Evolutionary conservation across 148 eudicot genomes (phyloP).

Genomic region (Vaccinium macrocarpon): DNA sequence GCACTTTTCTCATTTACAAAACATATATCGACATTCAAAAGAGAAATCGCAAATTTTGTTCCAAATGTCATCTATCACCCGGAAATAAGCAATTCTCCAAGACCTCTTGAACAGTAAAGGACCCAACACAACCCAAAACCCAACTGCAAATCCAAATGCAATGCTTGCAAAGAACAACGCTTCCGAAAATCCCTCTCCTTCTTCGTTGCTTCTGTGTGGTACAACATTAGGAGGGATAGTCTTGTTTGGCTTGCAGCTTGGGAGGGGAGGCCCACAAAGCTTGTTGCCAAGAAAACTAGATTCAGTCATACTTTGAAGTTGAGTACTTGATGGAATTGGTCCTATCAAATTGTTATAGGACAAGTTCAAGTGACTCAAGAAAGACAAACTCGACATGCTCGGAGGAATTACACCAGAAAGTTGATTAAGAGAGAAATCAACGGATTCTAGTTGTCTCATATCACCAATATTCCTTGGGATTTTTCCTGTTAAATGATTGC

Average conservation of each 20-base stretch:
- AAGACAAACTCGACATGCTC: neutral
- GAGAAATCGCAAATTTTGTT: neutral
- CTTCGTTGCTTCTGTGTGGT: neutral
- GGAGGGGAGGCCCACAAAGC: constrained; percentile 24
- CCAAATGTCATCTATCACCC: neutral
- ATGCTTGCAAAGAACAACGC: neutral
- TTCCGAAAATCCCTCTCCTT: neutral
- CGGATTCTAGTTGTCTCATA: neutral
- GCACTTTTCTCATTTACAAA: neutral
- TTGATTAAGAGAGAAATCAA: neutral
- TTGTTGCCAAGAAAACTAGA: constrained; percentile 15
- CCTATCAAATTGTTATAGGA: neutral
- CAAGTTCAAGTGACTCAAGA: neutral
- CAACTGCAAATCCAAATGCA: constrained; percentile 5
- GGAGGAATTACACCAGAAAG: constrained; percentile 3
- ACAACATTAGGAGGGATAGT: neutral
- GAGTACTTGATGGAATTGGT: neutral
- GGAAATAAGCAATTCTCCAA: constrained; percentile 12
- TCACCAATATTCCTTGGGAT: neutral
- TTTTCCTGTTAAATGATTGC: neutral
- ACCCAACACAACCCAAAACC: constrained; percentile 6
- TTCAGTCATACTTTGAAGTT: neutral
- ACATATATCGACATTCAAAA: neutral
- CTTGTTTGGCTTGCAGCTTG: neutral
- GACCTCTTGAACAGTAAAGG: neutral